phyloP scores from a whole-genome alignment of 176 grass and related monocot species.

The Phoenix roebelenii region DNA sequence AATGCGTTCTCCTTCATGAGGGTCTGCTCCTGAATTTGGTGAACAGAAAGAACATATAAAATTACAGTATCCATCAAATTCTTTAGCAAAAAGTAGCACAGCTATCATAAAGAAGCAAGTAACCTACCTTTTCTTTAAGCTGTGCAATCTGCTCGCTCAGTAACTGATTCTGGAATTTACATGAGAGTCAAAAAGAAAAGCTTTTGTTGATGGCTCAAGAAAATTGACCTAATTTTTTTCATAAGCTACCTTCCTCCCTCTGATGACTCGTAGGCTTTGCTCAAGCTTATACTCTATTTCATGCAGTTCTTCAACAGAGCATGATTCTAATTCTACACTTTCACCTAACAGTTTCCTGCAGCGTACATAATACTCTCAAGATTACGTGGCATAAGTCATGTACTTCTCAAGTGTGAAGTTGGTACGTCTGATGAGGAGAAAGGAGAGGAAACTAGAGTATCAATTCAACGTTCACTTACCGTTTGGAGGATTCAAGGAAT shows the following conservation, averaged over 20 bases:
- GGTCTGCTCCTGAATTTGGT: slow-evolving; percentile 17
- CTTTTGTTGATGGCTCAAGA: neutral
- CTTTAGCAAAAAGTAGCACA: neutral
- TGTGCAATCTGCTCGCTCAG: slow-evolving; percentile 19
- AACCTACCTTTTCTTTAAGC: slow-evolving; percentile 26
- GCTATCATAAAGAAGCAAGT: neutral
- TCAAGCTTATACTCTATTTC: slow-evolving; percentile 22
- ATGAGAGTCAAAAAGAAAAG: neutral
- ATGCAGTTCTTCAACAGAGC: slow-evolving; percentile 23
- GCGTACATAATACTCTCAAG: too few species aligned
- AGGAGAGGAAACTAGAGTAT: neutral
- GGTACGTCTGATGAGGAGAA: neutral
- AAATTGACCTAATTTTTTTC: neutral
- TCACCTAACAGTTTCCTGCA: slow-evolving; percentile 6
- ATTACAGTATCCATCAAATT: too few species aligned
- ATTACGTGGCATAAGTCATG: too few species aligned
- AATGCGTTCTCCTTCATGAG: slow-evolving; percentile 21
- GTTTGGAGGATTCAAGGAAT: slow-evolving; percentile 5
- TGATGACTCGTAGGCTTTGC: slow-evolving; percentile 19
- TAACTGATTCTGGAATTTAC: slow-evolving; percentile 11
- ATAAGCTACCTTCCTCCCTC: slow-evolving; percentile 18
- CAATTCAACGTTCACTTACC: neutral
- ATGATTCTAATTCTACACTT: slow-evolving; percentile 6
- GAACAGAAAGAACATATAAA: neutral
- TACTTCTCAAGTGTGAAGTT: too few species aligned